Evolutionary conservation across 164 flowering plant species (phyloP), one percentile per base, ranked within the genome.

Genomic region (Taxillus chinensis): DNA sequence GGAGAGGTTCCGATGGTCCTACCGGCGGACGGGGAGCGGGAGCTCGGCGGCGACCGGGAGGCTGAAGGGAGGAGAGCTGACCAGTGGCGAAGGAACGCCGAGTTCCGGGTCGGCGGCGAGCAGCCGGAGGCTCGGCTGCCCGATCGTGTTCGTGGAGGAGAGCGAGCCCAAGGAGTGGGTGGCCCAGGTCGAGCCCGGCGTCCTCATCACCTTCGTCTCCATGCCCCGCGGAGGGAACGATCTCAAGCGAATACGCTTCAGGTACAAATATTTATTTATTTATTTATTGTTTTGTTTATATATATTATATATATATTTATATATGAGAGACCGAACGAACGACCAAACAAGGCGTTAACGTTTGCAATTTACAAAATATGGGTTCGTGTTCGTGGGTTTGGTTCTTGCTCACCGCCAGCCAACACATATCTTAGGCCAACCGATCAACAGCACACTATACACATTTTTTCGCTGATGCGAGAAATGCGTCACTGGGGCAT

Each of bases 181-280:
- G 53, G 88, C 86, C 62, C 88, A 83, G 65, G 86, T 82, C 46
- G 86, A 83, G 67, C 82, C 86, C 39, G 88, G 88, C 37, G 83
- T 83, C 8, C 71, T 82, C 45, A 81, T 83, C 67, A 82, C 86
- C 8, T 82, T 83, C 66, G 77, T 83, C 49, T 83, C 88, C 17
- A 63, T 83, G 39, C 86, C 88, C 0, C 77, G 74, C 7, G 86
- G 82, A 27, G 86, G 82, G 45, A 83, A 83, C 64, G 81, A 83
- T 69, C 88, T 83, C 52, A 83, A 78, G 71, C 78, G 84, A 14
- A 83, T 83, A 46, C 81, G 88, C 2, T 83, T 83, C 79, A 83
- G 88, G 88, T 83, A 70, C 68, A 58, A 38, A 41, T 55, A 63
- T 60, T 17, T 10, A 7, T 7, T 37, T 27, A 27, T 27, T 27